Evolutionary conservation across 352 stramenopile genomes (phyloP).

Genomic region (Pythium pyrilobum): DNA sequence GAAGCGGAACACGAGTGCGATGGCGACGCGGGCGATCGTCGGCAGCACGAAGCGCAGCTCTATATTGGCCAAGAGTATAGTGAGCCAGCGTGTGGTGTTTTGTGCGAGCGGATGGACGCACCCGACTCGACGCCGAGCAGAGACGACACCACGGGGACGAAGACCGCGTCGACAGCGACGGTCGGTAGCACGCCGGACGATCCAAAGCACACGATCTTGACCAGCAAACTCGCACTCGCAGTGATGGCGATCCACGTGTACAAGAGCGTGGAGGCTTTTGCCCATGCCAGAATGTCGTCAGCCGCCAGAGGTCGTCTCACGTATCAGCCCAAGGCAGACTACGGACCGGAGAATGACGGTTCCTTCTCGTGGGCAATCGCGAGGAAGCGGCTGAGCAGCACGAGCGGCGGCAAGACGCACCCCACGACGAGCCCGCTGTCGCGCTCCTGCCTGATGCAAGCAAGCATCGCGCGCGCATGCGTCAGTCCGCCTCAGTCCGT

Average conservation of each 20-base stretch:
- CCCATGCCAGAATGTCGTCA: not conserved
- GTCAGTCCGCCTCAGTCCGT: not conserved
- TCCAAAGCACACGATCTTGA: constrained; percentile 38
- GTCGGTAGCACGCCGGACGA: constrained; percentile 31
- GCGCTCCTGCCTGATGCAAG: constrained; percentile 33
- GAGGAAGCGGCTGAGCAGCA: constrained; percentile 53
- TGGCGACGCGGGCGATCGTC: constrained; percentile 25
- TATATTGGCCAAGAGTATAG: not conserved
- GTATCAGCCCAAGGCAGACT: no score
- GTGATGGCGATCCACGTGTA: constrained; percentile 54
- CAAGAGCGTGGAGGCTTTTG: constrained; percentile 36
- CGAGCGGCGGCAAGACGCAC: constrained; percentile 49
- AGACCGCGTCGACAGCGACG: constrained; percentile 32
- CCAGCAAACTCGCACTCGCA: constrained; percentile 34
- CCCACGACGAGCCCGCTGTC: constrained; percentile 55
- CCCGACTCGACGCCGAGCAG: constrained; percentile 19
- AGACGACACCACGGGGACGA: constrained; percentile 24
- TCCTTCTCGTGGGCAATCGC: constrained; percentile 22
- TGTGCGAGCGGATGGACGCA: not conserved
- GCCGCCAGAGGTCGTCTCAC: not conserved
- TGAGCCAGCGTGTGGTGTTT: no score
- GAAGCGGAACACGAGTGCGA: constrained; percentile 32
- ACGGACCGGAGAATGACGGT: constrained; percentile 23
- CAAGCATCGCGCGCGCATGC: not conserved
- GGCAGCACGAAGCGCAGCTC: constrained; percentile 31